Conservation (phyloP, 1,284 basidiomycete species). For the Fomitopsis palustris region DNA sequence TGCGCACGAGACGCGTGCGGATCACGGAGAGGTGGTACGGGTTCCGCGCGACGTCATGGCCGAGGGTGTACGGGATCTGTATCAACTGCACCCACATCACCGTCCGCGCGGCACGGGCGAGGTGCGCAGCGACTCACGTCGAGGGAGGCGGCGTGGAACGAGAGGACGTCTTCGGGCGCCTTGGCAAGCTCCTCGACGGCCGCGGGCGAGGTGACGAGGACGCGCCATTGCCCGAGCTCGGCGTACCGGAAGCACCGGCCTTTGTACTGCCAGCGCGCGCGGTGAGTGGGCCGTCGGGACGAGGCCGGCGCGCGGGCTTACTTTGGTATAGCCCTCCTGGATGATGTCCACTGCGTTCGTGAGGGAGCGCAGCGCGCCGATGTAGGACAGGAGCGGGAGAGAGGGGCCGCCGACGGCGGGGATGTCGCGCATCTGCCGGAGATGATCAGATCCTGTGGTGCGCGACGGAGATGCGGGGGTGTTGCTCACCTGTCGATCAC, state of each 20-base stretch:
- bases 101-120: background rate
- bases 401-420: slow-evolving; percentile 38
- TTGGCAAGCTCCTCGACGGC: slow-evolving; percentile 27
- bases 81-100: slow-evolving; percentile 13
- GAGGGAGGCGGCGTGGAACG: slow-evolving; percentile 21
- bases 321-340: slow-evolving; percentile 36
- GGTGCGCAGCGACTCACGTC: slow-evolving; percentile 19
- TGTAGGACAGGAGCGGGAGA: slow-evolving; percentile 33
- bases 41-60: slow-evolving; percentile 16
- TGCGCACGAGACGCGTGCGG: slow-evolving; percentile 18
- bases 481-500: background rate
- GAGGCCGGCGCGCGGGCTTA: slow-evolving; percentile 11
- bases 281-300: background rate
- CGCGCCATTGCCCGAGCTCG: slow-evolving; percentile 29
- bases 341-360: slow-evolving; percentile 30
- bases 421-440: slow-evolving; percentile 9
- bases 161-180: slow-evolving; percentile 28
- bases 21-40: slow-evolving; percentile 25
- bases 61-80: slow-evolving; percentile 20
- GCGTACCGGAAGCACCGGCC: slow-evolving; percentile 30
- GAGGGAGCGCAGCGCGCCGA: slow-evolving; percentile 27
- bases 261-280: slow-evolving; percentile 7
- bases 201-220: slow-evolving; percentile 22
- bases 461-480: background rate
- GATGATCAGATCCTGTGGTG: background rate